Base-by-base conservation (phyloP, 2,329 filamentous ascomycete species). In the Fusarium citri region DNA sequence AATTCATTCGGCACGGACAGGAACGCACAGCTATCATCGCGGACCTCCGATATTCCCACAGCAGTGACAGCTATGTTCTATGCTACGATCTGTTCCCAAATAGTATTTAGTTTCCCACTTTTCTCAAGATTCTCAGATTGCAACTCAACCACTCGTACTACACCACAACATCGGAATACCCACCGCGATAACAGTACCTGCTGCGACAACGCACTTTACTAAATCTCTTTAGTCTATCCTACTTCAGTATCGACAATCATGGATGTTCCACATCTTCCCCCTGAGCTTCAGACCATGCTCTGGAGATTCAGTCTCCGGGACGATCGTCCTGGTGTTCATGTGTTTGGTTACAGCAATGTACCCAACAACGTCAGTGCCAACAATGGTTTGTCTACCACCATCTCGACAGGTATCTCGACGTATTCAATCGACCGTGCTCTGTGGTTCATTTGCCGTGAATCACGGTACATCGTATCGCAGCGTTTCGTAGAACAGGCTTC, bases 191-290 rank as follows among this genome's bases (percentile, higher is more conserved):
- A 30, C 12, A 14, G 1, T 15, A 15, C 14, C 28, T 1, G 6
- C 28, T 8, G 7, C 28, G 6, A 11, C 18, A 12, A 2, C 18
- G 0, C 1, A 12, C 10, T 1, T 12, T 4, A 4, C 3, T n/a
- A 12, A 12, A 7, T 37, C 34, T 18, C 2, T 6, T 11, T 7
- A 7, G 18, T 37, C 18, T 4, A 4, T 6, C 34, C 10, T n/a
- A n/a, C 34, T n/a, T 37, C 9, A 3, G 0, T 3, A 37, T 11
- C 34, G 1, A 7, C 34, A 37, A 37, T 11, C 34, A 37, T 37
- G 31, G 8, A 18, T 10, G 0, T 34, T 3, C 26, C 26, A 26
- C 3, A 26, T 26, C 26, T 10, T 26, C 26, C 26, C 9, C 26
- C 26, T 31, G 30, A 31, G 15, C 3, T 37, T 2, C 34, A 37